phyloP scores from a whole-genome alignment of 2,329 filamentous ascomycete genomes.

The Colletotrichum ledebouriae region DNA sequence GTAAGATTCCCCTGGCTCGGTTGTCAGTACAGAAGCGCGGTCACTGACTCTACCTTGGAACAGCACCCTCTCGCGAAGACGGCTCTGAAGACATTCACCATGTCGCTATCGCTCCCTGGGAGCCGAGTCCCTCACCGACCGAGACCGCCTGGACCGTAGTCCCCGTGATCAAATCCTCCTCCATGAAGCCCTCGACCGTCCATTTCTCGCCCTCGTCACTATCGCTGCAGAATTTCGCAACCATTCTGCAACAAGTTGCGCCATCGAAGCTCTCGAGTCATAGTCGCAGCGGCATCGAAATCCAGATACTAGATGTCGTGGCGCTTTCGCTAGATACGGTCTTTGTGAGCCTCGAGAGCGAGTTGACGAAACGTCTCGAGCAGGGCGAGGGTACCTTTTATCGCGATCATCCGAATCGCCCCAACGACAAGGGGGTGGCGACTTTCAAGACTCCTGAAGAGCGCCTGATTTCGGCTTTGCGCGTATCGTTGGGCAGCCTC shows the following conservation, averaged over 20 bases:
- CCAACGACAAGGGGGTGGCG: slow-evolving; percentile 52
- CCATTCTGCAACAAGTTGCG: slow-evolving; percentile 78
- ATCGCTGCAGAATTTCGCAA: slow-evolving; percentile 83
- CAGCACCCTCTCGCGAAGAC: slow-evolving; percentile 37
- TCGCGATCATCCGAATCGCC: slow-evolving; percentile 66
- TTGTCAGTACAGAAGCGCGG: neutral
- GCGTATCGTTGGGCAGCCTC: slow-evolving; percentile 79
- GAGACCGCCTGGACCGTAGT: slow-evolving; percentile 87
- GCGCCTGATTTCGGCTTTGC: slow-evolving; percentile 72
- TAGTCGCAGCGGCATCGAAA: slow-evolving; percentile 83
- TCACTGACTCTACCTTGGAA: slow-evolving; percentile 8
- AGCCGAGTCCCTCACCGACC: slow-evolving; percentile 69
- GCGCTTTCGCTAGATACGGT: slow-evolving; percentile 86
- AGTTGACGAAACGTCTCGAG: slow-evolving; percentile 83
- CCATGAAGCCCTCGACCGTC: slow-evolving; percentile 81
- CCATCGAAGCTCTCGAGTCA: slow-evolving; percentile 81
- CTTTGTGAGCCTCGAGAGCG: slow-evolving; percentile 87
- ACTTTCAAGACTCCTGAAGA: slow-evolving; percentile 20
- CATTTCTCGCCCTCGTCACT: slow-evolving; percentile 81
- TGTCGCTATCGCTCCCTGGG: slow-evolving; percentile 82
- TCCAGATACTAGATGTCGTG: slow-evolving; percentile 84
- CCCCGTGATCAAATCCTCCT: slow-evolving; percentile 75
- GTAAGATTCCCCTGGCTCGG: slow-evolving; percentile 54
- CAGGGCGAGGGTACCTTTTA: slow-evolving; percentile 88
- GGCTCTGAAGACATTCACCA: slow-evolving; percentile 64